Conservation (phyloP, 2,329 filamentous ascomycete species). For the Albophoma yamanashiensis region DNA sequence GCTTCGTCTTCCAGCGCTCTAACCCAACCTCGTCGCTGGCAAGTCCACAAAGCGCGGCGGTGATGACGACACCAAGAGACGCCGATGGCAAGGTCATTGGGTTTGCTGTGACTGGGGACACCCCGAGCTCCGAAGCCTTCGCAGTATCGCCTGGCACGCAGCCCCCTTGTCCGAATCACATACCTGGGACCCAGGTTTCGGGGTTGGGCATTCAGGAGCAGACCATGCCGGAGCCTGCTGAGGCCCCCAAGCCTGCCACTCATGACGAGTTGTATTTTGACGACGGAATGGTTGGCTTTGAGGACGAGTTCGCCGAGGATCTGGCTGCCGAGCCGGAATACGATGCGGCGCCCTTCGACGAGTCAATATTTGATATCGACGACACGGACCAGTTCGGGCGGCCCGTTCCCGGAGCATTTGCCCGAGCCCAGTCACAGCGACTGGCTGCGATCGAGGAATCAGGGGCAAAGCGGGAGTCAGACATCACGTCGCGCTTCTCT, state of each 20-base stretch:
- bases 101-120: conserved; percentile 41
- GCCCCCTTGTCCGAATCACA: neutral
- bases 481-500: conserved; percentile 33
- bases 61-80: conserved; percentile 44
- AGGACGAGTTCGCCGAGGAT: conserved; percentile 34
- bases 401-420: conserved; percentile 48
- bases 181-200: conserved; percentile 11
- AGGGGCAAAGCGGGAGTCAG: conserved; percentile 33
- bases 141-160: conserved; percentile 2
- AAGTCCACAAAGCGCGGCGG: conserved; percentile 36
- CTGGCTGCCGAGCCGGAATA: conserved; percentile 29
- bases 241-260: conserved; percentile 3
- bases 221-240: conserved; percentile 8
- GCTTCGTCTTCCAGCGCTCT: conserved; percentile 47
- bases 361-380: conserved; percentile 61
- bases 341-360: conserved; percentile 53
- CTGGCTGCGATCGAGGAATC: conserved; percentile 17
- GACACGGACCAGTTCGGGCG: conserved; percentile 53
- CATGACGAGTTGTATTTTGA: conserved; percentile 63
- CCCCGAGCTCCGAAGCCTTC: conserved; percentile 13
- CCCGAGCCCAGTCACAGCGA: conserved; percentile 37
- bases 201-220: conserved; percentile 34
- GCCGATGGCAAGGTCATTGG: conserved; percentile 44
- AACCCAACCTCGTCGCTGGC: conserved; percentile 37
- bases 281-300: conserved; percentile 44